Evolutionary conservation across 805 yeast species (phyloP).

Genomic region (Candida silvicultrix): DNA sequence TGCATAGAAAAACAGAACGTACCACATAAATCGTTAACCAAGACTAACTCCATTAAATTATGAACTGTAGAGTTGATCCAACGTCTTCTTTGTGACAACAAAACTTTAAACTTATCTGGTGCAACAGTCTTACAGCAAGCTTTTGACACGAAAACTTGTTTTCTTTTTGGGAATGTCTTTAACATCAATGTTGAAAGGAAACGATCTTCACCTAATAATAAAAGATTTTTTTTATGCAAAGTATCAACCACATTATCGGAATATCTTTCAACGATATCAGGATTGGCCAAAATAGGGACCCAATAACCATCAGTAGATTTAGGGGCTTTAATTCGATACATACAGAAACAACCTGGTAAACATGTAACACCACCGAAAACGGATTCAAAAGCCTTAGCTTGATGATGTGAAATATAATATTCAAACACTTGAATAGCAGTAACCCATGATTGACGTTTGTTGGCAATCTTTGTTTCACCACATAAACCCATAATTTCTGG

Average conservation of each 20-base stretch:
- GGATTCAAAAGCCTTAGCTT: constrained; percentile 91
- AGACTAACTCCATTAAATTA: constrained; percentile 79
- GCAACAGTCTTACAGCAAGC: constrained; percentile 91
- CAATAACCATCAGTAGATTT: constrained; percentile 74
- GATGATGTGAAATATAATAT: constrained; percentile 90
- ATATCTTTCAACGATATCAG: constrained; percentile 89
- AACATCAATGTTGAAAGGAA: constrained; percentile 81
- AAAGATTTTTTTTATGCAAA: constrained; percentile 78
- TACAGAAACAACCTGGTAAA: constrained; percentile 91
- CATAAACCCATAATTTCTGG: constrained; percentile 88
- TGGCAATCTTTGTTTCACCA: constrained; percentile 90
- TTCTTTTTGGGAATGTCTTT: constrained; percentile 83
- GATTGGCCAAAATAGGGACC: constrained; percentile 92
- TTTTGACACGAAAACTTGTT: constrained; percentile 79
- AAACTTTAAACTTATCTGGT: constrained; percentile 74
- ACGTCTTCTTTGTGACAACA: constrained; percentile 89
- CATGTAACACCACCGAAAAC: constrained; percentile 93
- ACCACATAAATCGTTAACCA: constrained; percentile 86
- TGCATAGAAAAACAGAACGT: constrained; percentile 95
- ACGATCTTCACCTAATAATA: constrained; percentile 87
- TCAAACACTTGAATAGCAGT: constrained; percentile 92
- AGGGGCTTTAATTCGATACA: constrained; percentile 88
- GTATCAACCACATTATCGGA: constrained; percentile 81
- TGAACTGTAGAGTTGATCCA: constrained; percentile 97
- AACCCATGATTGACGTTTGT: constrained; percentile 80